phyloP scores from a whole-genome alignment of 2,329 filamentous ascomycete species.

The Aspergillus fructus region DNA sequence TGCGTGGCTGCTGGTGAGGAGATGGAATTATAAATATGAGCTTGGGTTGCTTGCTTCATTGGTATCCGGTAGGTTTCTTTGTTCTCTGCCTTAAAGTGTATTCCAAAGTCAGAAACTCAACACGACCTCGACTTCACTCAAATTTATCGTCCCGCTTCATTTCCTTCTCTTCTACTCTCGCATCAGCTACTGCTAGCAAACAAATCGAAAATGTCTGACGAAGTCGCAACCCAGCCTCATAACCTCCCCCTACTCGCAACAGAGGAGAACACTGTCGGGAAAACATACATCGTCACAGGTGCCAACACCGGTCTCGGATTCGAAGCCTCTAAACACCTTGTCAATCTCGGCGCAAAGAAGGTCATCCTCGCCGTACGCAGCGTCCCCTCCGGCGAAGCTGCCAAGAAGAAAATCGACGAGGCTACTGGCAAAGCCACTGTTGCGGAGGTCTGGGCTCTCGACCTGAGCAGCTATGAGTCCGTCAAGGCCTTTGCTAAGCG shows the following conservation, averaged over 20 bases:
- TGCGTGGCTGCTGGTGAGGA: neutral
- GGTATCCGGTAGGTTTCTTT: neutral
- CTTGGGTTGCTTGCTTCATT: neutral
- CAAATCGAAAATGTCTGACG: neutral
- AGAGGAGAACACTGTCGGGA: neutral
- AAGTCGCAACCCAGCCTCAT: neutral
- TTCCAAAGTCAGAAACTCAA: neutral
- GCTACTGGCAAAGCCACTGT: neutral
- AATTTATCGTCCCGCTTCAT: no score
- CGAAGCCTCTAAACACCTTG: conserved; percentile 3
- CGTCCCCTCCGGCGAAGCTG: neutral
- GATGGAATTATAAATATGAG: neutral
- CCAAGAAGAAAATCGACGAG: conserved; percentile 1
- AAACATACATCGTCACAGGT: conserved; percentile 4
- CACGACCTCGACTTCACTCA: neutral
- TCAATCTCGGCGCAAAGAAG: conserved; percentile 6
- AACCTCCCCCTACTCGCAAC: conserved; percentile 5
- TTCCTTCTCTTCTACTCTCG: no score
- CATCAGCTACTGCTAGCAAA: no score
- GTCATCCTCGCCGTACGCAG: conserved; percentile 5
- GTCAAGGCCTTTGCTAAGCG: conserved; percentile 7
- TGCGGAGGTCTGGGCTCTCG: neutral
- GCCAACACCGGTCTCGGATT: conserved; percentile 7
- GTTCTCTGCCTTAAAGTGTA: neutral
- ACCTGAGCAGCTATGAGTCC: conserved; percentile 1